Conservation (phyloP, 495 filamentous ascomycete genomes). For the Aspergillus cavernicola region DNA sequence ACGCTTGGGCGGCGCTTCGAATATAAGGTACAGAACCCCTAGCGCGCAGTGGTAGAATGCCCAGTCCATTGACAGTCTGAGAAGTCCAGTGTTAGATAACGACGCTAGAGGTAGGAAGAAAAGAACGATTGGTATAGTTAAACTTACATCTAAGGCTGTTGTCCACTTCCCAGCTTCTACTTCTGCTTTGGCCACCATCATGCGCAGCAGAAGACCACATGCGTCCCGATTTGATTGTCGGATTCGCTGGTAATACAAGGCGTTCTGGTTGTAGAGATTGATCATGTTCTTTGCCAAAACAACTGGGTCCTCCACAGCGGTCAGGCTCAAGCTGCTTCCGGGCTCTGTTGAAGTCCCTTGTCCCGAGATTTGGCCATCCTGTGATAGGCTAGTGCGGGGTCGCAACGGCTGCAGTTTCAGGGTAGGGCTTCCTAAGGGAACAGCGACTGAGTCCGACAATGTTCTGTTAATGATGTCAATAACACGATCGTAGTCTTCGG, state of each 20-base stretch:
- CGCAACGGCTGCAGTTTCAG: constrained; percentile 75
- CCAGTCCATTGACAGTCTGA: constrained; percentile 67
- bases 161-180: constrained; percentile 72
- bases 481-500: constrained; percentile 90
- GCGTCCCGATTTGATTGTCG: constrained; percentile 62
- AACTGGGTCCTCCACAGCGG: constrained; percentile 80
- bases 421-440: constrained; percentile 74
- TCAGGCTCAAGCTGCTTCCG: constrained; percentile 70
- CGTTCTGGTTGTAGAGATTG: constrained; percentile 69
- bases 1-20: constrained; percentile 70
- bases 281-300: constrained; percentile 77
- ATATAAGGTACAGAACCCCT: constrained; percentile 67
- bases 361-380: constrained; percentile 17
- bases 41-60: constrained; percentile 73
- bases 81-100: constrained; percentile 7
- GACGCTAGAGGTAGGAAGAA: not conserved
- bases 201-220: constrained; percentile 66
- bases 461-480: constrained; percentile 83
- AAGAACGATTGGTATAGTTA: not conserved
- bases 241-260: constrained; percentile 69
- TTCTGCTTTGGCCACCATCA: constrained; percentile 70
- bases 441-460: constrained; percentile 79
- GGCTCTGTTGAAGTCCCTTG: constrained; percentile 29
- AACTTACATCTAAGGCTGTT: constrained; percentile 73
- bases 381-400: constrained; percentile 42